Evolutionary conservation across 148 eudicot species (phyloP).

Genomic region (Rhododendron simsii): DNA sequence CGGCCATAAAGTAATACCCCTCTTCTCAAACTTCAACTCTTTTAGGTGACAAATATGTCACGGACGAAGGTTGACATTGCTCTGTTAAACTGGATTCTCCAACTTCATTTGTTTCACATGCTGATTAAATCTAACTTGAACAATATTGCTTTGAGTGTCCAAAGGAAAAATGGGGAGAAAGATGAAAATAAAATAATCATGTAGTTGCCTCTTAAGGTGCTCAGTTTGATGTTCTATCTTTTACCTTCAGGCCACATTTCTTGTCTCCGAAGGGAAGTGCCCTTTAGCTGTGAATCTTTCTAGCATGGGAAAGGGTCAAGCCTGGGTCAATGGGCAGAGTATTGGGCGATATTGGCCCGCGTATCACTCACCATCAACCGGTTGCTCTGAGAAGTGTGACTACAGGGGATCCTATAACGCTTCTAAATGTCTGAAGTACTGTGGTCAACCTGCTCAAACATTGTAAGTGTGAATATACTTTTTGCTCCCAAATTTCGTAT

Average conservation of each 20-base stretch:
- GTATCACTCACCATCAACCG: constrained; percentile 41
- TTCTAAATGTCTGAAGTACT: constrained; percentile 35
- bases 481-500: not conserved
- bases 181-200: not conserved
- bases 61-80: not conserved
- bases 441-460: constrained; percentile 48
- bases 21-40: not conserved
- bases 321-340: constrained; percentile 49
- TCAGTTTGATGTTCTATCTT: constrained; percentile 2
- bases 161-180: not conserved
- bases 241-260: constrained; percentile 26
- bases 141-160: not conserved
- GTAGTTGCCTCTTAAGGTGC: not conserved
- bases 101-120: not conserved
- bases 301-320: constrained; percentile 58
- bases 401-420: constrained; percentile 40
- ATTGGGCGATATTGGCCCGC: constrained; percentile 51
- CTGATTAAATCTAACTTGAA: not conserved
- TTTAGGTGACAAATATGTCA: not conserved
- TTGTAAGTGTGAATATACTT: constrained; percentile 21
- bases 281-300: constrained; percentile 33
- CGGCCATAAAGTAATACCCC: not conserved
- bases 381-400: constrained; percentile 42
- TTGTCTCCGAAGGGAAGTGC: constrained; percentile 35
- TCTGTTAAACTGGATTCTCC: not conserved